A percentile compares a stretch with the other conserved stretches of the same genome.
Conservation (phyloP, 106 monocot genomes). For the Xerophyta viscosa region DNA sequence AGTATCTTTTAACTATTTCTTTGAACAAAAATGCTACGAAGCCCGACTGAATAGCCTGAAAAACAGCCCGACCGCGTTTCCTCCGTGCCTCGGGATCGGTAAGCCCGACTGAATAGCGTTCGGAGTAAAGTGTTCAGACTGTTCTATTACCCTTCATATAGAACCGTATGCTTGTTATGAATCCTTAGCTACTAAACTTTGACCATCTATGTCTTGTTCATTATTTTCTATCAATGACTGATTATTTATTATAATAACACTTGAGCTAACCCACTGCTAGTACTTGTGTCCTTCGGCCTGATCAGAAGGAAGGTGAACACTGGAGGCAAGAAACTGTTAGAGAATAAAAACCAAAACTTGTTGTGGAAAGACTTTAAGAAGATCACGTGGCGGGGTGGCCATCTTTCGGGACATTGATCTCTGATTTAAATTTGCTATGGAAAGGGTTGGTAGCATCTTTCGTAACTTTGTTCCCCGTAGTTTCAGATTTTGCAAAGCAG, state of each 20-base stretch:
- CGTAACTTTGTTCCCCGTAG: conserved; percentile 43
- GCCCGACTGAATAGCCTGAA: no score
- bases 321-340: conserved; percentile 13
- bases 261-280: conserved; percentile 6
- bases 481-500: conserved; percentile 12
- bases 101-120: no score
- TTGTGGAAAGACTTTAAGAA: conserved; percentile 66
- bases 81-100: no score
- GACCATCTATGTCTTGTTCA: neutral
- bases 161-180: no score
- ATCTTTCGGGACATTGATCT: conserved; percentile 35
- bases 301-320: neutral
- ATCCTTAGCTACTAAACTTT: no score
- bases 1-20: no score
- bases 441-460: conserved; percentile 40
- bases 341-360: conserved; percentile 21
- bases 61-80: no score
- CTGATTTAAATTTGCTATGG: conserved; percentile 35
- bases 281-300: neutral
- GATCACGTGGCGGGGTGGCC: conserved; percentile 79
- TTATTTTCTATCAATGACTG: neutral
- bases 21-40: no score
- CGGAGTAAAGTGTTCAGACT: no score
- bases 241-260: conserved; percentile 7
- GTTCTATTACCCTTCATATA: no score